These are phyloP conservation scores for Aureobasidium leucospermi DNA, from an alignment of 2,329 filamentous ascomycete species.

Conservation along the genomic window DNA sequence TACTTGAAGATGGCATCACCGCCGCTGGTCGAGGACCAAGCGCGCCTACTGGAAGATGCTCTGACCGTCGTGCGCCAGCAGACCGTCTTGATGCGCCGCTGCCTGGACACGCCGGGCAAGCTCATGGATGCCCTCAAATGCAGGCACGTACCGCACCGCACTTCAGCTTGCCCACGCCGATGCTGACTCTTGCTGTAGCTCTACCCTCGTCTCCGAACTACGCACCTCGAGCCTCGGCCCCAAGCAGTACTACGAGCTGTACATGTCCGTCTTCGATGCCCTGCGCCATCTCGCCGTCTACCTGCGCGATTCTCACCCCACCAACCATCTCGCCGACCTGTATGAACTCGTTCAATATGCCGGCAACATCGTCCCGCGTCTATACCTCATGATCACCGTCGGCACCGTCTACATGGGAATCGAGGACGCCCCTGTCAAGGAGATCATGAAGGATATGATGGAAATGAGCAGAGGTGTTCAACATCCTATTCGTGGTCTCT, in stretches of 20 bases:
- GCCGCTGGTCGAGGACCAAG: constrained; percentile 51
- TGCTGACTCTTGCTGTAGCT: constrained; percentile 50
- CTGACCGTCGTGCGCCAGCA: constrained; percentile 94
- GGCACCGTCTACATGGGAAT: constrained; percentile 99
- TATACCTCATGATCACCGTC: constrained; percentile 99
- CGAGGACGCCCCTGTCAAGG: constrained; percentile 95
- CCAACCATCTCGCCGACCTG: constrained; percentile 94
- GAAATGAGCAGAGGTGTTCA: constrained; percentile 98
- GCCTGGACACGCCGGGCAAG: constrained; percentile 92
- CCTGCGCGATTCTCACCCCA: constrained; percentile 92
- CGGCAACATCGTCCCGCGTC: constrained; percentile 89
- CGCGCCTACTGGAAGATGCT: constrained; percentile 93
- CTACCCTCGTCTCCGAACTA: constrained; percentile 95
- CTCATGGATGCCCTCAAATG: constrained; percentile 99
- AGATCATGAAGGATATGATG: constrained; percentile 99
- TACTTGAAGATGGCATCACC: constrained; percentile 36
- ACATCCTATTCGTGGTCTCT: constrained; percentile 90
- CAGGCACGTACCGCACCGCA: constrained; percentile 48
- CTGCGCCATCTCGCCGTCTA: constrained; percentile 93
- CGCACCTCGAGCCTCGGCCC: constrained; percentile 95
- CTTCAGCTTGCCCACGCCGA: neutral
- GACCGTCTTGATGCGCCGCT: constrained; percentile 94
- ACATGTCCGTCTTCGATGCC: constrained; percentile 98
- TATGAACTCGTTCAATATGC: constrained; percentile 98
- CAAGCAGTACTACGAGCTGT: constrained; percentile 99